Percentiles rank a stretch among this genome's conserved stretches.
phyloP scores from a whole-genome alignment of 305 asterid species.

The Solanum hybrid region DNA sequence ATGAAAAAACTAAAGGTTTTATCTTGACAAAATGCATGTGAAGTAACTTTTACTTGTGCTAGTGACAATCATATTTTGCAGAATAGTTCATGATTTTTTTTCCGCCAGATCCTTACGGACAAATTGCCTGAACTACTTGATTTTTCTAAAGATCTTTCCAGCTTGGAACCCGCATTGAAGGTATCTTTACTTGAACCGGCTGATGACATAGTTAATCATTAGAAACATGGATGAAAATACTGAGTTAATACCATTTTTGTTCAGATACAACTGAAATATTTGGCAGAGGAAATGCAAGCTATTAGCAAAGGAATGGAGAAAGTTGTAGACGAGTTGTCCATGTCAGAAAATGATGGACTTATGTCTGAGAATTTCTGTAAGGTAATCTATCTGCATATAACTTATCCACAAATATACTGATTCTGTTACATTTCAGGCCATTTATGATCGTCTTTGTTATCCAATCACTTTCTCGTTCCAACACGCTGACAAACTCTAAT shows the following conservation, averaged over 20 bases:
- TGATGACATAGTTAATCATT: neutral
- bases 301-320: slow-evolving; percentile 71
- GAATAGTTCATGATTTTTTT: neutral
- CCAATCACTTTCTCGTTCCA: neutral
- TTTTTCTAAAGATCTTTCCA: slow-evolving; percentile 53
- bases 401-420: neutral
- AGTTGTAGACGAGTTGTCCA: slow-evolving; percentile 55
- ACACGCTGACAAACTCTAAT: neutral
- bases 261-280: slow-evolving; percentile 74
- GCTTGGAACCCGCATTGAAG: slow-evolving; percentile 78
- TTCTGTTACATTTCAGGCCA: neutral
- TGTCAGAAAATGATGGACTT: slow-evolving; percentile 65
- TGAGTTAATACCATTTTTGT: neutral
- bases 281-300: slow-evolving; percentile 93
- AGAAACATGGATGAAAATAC: neutral
- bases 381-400: slow-evolving; percentile 24
- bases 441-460: neutral
- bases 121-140: slow-evolving; percentile 70
- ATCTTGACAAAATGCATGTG: neutral
- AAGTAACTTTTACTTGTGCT: neutral
- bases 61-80: neutral
- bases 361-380: slow-evolving; percentile 55
- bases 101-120: slow-evolving; percentile 55
- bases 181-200: slow-evolving; percentile 21
- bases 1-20: neutral